A percentile compares a stretch with the other conserved stretches of the same genome.
Evolutionary conservation across 23 red algal genomes (phyloP).

Genomic region (Gracilaria domingensis): DNA sequence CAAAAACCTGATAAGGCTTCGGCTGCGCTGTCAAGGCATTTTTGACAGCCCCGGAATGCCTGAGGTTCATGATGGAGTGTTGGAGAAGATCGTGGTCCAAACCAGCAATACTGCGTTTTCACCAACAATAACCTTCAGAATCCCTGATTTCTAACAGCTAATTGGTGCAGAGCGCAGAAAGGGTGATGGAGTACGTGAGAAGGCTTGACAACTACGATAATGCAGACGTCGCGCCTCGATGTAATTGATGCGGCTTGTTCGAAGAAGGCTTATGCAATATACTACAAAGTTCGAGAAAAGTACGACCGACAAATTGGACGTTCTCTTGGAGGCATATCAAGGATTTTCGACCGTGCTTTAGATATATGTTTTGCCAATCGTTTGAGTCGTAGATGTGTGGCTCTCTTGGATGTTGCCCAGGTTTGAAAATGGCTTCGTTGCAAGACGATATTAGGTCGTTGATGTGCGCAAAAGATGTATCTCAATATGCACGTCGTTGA

Average conservation of each 20-base stretch:
- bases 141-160: slow-evolving; percentile 90
- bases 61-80: slow-evolving; percentile 88
- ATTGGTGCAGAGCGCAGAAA: slow-evolving; percentile 85
- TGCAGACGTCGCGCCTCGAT: slow-evolving; percentile 78
- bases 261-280: slow-evolving; percentile 97
- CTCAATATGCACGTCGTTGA: slow-evolving; percentile 75
- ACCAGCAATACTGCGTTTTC: slow-evolving; percentile 89
- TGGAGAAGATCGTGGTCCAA: slow-evolving; percentile 97
- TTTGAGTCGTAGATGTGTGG: slow-evolving; percentile 81
- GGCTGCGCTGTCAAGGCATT: slow-evolving; percentile 94
- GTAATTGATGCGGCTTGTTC: slow-evolving; percentile 84
- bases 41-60: slow-evolving; percentile 90
- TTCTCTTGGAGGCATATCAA: slow-evolving; percentile 93
- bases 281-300: slow-evolving; percentile 94
- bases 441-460: slow-evolving; percentile 80
- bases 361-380: slow-evolving; percentile 93
- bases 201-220: slow-evolving; percentile 95
- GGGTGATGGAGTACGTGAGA: slow-evolving; percentile 96
- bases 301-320: slow-evolving; percentile 85
- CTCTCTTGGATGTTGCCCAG: slow-evolving; percentile 85
- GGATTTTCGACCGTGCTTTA: slow-evolving; percentile 87
- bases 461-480: slow-evolving; percentile 83
- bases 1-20: slow-evolving; percentile 86
- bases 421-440: slow-evolving; percentile 74
- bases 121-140: slow-evolving; percentile 96